phyloP scores from a whole-genome alignment of 148 eudicot species.

The Polygonum aviculare region DNA sequence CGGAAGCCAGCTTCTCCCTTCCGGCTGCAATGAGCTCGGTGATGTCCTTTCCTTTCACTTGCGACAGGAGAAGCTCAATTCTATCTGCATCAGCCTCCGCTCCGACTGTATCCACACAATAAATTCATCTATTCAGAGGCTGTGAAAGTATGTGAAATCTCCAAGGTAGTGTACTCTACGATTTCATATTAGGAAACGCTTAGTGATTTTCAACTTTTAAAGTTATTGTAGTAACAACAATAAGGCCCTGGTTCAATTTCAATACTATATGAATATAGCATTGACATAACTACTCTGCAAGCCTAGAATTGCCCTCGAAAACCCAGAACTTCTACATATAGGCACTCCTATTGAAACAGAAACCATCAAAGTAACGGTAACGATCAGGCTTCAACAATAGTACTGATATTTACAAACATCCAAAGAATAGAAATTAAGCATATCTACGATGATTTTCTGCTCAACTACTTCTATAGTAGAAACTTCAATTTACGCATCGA shows the following conservation, averaged over 20 bases:
- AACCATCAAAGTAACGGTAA: not conserved
- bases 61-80: slow-evolving; percentile 36
- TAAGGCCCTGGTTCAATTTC: no score
- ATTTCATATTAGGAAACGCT: no score
- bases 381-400: not conserved
- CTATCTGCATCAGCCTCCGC: slow-evolving; percentile 40
- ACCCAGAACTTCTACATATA: not conserved
- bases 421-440: not conserved
- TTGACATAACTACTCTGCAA: not conserved
- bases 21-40: slow-evolving; percentile 54
- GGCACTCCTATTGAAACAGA: not conserved
- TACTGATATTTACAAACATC: not conserved
- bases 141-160: not conserved
- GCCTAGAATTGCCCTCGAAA: not conserved
- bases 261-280: not conserved
- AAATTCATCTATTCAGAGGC: not conserved
- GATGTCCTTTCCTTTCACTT: slow-evolving; percentile 48
- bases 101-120: slow-evolving; percentile 26
- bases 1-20: slow-evolving; percentile 52
- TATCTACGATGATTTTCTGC: not conserved
- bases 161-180: not conserved
- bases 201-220: no score
- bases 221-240: no score
- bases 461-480: not conserved
- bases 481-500: not conserved